Conservation (phyloP, 169 alveolate species). For the Amoebophrya sp. region DNA sequence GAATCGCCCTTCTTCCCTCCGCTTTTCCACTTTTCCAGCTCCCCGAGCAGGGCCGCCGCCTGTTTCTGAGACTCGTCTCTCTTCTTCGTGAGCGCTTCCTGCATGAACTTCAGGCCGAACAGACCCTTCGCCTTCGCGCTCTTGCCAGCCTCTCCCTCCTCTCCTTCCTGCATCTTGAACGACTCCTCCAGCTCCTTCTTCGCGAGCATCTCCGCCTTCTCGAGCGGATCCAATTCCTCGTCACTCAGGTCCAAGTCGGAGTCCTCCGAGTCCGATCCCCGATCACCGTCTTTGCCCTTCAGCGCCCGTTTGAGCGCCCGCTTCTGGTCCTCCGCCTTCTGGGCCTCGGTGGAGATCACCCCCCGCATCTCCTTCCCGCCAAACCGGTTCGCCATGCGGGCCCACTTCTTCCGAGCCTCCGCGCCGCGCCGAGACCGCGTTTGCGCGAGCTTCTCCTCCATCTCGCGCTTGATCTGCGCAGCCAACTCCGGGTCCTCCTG, state of each 20-base stretch:
- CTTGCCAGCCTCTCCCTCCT: background rate
- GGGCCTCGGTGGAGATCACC: constrained; percentile 41
- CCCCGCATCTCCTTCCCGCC: constrained; percentile 50
- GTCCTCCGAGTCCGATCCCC: background rate
- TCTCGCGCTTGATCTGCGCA: constrained; percentile 36
- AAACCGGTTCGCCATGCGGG: constrained; percentile 48
- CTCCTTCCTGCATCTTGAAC: background rate
- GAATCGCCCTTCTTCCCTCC: background rate
- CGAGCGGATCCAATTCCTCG: background rate
- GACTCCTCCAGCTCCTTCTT: background rate
- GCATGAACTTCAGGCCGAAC: background rate
- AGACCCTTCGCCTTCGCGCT: background rate
- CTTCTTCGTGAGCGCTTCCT: background rate
- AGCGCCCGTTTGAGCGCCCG: background rate
- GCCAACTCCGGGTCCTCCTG: constrained; percentile 50
- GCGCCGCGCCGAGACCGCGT: constrained; percentile 41
- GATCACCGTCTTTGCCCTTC: background rate
- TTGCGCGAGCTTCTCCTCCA: constrained; percentile 46
- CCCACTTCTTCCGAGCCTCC: constrained; percentile 52
- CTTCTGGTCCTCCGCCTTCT: constrained; percentile 8
- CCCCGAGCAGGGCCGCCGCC: background rate
- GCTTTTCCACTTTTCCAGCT: background rate
- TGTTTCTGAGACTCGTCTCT: background rate
- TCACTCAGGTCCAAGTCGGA: background rate
- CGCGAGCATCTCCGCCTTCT: background rate